phyloP scores from a whole-genome alignment of 139 green algal species.

The Dunaliella primolecta region DNA sequence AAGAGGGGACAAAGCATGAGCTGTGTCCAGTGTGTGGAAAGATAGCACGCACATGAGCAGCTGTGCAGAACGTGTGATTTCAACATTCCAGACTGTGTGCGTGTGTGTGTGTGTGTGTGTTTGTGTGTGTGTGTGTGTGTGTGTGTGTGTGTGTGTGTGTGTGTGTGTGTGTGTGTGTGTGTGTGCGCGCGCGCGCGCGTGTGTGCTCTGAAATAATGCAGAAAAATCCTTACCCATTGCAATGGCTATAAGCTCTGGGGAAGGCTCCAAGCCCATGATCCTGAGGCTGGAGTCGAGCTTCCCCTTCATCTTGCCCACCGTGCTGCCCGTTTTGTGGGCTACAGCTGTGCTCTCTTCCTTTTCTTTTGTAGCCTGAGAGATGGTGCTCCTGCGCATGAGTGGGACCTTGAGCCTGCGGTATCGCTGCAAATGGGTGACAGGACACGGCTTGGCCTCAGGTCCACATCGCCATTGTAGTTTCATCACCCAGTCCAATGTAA shows the following conservation, averaged over 20 bases:
- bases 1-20: not conserved
- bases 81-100: not conserved
- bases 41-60: not conserved
- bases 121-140: not conserved
- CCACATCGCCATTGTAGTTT: not conserved
- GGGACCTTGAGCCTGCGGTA: too few relatives aligned
- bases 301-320: not conserved
- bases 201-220: not conserved
- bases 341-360: not conserved
- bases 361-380: not conserved
- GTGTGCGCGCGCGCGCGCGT: not conserved
- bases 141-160: not conserved
- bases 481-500: too few relatives aligned
- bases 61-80: not conserved
- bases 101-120: not conserved
- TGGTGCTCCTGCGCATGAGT: too few relatives aligned
- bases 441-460: too few relatives aligned
- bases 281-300: slow-evolving; percentile 19
- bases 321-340: not conserved
- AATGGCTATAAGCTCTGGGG: slow-evolving; percentile 69
- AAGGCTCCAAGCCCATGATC: slow-evolving; percentile 57
- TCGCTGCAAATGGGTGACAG: not conserved
- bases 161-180: not conserved
- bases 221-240: slow-evolving; percentile 47
- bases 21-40: not conserved